Base-by-base conservation (phyloP, 1,284 basidiomycete genomes). In the Phylloboletellus chloephorus region DNA sequence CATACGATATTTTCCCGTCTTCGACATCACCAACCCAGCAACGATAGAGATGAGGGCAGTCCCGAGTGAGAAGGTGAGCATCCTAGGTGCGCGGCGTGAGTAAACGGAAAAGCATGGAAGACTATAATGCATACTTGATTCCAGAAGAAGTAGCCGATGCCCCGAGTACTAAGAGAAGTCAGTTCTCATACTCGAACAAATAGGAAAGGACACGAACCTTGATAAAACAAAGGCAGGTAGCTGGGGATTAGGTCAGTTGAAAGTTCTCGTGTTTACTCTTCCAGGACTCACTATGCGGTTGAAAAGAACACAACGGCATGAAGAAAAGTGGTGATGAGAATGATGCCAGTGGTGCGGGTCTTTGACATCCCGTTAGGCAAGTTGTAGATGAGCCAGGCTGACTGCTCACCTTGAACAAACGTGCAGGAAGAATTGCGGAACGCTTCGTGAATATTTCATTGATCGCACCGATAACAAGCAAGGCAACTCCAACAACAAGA, bases 161-260 rank as follows among this genome's bases (percentile, higher is more conserved):
- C 2, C 88, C 88, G 4, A 88, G 72, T 1, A 81, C 74, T 57
- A 23, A 11, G 10, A 9, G 16, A 31, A 10, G 65, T 54, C n/a
- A 71, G 62, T 3, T 62, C n/a, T 29, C 3, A 10, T n/a, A n/a
- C 4, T 13, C 16, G 16, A 0, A 15, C 4, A 13, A 24, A 16
- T 8, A 12, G 29, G 32, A 2, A 0, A 4, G 5, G 4, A 21
- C 3, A 37, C 37, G 4, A 22, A 56, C 54, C 58, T 65, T 90
- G 88, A 66, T 75, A 91, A 60, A 85, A 91, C 1, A 89, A 61
- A 0, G 88, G 85, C 9, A 89, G 69, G 50, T 88, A 88, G 55
- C 79, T 73, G 46, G 49, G 21, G 10, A 30, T 35, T 2, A 19
- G 33, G 29, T 38, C 10, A 48, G 46, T 29, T 17, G 17, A 37